These are phyloP conservation scores for Clonostachys byssicola DNA, from an alignment of 2,329 filamentous ascomycete genomes.

Conservation along the genomic window DNA sequence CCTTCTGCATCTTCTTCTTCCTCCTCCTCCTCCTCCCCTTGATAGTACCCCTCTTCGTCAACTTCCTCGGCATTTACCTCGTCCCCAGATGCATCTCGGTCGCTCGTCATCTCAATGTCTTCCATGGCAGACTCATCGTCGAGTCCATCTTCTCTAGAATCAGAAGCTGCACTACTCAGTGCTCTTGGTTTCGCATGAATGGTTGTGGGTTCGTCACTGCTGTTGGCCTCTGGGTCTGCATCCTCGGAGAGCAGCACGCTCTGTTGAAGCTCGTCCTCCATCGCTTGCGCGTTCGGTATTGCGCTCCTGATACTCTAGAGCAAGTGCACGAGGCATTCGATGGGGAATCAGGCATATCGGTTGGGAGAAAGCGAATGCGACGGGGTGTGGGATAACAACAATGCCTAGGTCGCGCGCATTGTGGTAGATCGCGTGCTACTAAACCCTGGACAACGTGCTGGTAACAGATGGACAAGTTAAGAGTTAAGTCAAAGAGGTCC, in stretches of 20 bases:
- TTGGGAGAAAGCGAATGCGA: conserved; percentile 10
- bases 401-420: conserved; percentile 1
- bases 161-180: not conserved
- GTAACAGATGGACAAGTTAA: too few relatives aligned
- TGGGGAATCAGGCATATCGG: conserved; percentile 20
- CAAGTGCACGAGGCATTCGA: conserved; percentile 1
- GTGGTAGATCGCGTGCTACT: not conserved
- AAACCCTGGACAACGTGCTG: too few relatives aligned
- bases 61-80: conserved; percentile 25
- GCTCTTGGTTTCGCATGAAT: not conserved
- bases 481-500: too few relatives aligned
- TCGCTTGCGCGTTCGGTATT: conserved; percentile 48
- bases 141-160: conserved; percentile 10
- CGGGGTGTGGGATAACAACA: conserved; percentile 1
- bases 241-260: conserved; percentile 48
- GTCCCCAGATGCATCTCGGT: conserved; percentile 33
- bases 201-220: not conserved
- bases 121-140: conserved; percentile 10
- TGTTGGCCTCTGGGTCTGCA: conserved; percentile 22
- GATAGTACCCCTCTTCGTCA: conserved; percentile 21
- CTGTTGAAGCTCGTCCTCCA: conserved; percentile 55
- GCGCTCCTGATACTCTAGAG: conserved; percentile 17
- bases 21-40: conserved; percentile 24
- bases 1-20: conserved; percentile 23
- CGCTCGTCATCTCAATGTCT: conserved; percentile 29